Evolutionary conservation across 345 rosid genomes (phyloP).

Genomic region (Populus tremula): DNA sequence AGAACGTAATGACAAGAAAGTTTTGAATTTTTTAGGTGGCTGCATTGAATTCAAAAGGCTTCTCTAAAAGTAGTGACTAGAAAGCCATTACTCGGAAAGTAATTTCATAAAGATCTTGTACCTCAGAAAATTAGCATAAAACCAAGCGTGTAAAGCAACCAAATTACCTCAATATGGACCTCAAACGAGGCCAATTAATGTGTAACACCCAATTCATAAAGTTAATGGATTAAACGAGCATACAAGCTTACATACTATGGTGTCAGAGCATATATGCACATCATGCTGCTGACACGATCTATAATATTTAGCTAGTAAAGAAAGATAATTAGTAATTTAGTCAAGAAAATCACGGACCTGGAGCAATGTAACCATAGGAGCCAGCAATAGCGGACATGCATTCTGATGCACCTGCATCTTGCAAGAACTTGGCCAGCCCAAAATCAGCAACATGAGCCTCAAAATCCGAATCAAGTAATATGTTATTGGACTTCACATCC

Average conservation of each 20-base stretch:
- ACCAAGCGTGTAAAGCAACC: no score
- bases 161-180: no score
- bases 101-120: neutral
- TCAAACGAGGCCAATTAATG: no score
- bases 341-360: constrained; percentile 41
- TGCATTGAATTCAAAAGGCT: neutral
- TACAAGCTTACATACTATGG: neutral
- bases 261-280: neutral
- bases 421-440: constrained; percentile 91
- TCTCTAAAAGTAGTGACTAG: neutral
- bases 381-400: constrained; percentile 92
- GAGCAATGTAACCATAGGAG: constrained; percentile 93
- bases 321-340: neutral
- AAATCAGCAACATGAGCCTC: constrained; percentile 96
- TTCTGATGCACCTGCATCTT: constrained; percentile 72
- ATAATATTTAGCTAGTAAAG: neutral
- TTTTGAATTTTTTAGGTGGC: neutral
- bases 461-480: constrained; percentile 66
- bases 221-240: no score
- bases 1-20: neutral
- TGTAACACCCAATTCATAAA: no score
- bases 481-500: constrained; percentile 89
- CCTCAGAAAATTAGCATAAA: no score
- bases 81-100: no score
- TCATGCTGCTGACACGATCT: no score